phyloP scores from a whole-genome alignment of 495 filamentous ascomycete genomes.

The Bombardia bombarda region DNA sequence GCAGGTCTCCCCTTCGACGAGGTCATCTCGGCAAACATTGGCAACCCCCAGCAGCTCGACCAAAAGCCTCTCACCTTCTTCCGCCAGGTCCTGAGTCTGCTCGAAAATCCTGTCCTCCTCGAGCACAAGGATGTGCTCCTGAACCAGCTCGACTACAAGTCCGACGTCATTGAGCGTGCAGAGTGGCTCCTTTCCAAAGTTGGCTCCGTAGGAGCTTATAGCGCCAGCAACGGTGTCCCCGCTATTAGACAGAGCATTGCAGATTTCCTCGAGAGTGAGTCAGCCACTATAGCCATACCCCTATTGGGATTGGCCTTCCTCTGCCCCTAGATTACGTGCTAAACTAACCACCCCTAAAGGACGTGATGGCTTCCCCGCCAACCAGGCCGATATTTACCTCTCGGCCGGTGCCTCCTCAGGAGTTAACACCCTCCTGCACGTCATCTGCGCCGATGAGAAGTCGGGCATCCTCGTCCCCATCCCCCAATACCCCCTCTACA shows the following conservation, averaged over 20 bases:
- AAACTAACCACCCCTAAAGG: slow-evolving; percentile 27
- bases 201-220: slow-evolving; percentile 92
- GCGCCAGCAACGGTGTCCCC: slow-evolving; percentile 80
- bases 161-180: slow-evolving; percentile 81
- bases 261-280: slow-evolving; percentile 76
- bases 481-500: slow-evolving; percentile 96
- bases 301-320: no score
- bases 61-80: slow-evolving; percentile 99
- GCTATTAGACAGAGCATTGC: slow-evolving; percentile 83
- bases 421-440: slow-evolving; percentile 83
- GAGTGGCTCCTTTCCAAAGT: slow-evolving; percentile 69
- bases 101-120: slow-evolving; percentile 82
- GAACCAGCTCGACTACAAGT: slow-evolving; percentile 70
- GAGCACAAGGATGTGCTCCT: slow-evolving; percentile 64
- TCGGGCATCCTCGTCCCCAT: slow-evolving; percentile 90
- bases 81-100: slow-evolving; percentile 88
- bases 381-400: slow-evolving; percentile 73
- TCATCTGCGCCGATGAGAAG: slow-evolving; percentile 72
- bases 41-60: slow-evolving; percentile 96
- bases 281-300: no score
- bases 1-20: slow-evolving; percentile 76
- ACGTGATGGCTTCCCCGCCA: slow-evolving; percentile 79
- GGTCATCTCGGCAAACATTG: slow-evolving; percentile 95
- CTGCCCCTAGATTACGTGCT: background rate
- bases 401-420: slow-evolving; percentile 87